Base-by-base conservation (phyloP, 1,284 basidiomycete species). In the Amylostereum areolatum region DNA sequence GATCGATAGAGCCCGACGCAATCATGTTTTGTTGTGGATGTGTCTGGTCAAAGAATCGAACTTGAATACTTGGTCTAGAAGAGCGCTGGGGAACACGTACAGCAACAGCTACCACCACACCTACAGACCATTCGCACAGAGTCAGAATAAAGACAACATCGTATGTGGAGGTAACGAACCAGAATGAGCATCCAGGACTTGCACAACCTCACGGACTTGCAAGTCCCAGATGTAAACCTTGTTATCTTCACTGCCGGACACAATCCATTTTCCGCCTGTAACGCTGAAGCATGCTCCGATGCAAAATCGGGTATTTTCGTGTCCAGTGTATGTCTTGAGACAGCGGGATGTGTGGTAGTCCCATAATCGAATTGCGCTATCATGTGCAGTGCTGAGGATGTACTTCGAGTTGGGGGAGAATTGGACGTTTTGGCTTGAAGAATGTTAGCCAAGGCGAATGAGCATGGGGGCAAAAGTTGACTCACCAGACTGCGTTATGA, bases 351-450 rank as follows among this genome's bases (percentile, higher is more conserved):
- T 90, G 58, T 95, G 90, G 61, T 96, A 93, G 61, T 97, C 92
- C 93, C 97, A 98, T 10, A 99, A 73, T 0, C 96, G 81, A 54
- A 98, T 89, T 0, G 89, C 83, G 52, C 83, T 91, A 60, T 97
- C 94, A 57, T 98, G 85, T 0, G 94, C 89, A 0, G 92, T 89
- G 1, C 92, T 90, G 43, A 98, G 78, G 47, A 99, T 86, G 64
- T 93, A 96, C 68, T 90, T 89, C 3, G 90, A 92, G 57, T 94
- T 95, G 1, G 96, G 97, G 0, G 95, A 94, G 71, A 98, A 98
- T 57, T 86, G 80, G 10, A 93, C 89, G 55, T 89, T 85, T 64
- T 92, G 88, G 52, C 91, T 89, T 60, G 54, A 41, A 51, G 18
- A 24, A 40, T 6, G 44, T 57, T 12, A 51, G 52, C 32, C 43